A percentile compares a stretch with the other conserved stretches of the same genome.
Evolutionary conservation across 139 green algal genomes (phyloP).

Genomic region (Chlamydomonas sphaeroides): DNA sequence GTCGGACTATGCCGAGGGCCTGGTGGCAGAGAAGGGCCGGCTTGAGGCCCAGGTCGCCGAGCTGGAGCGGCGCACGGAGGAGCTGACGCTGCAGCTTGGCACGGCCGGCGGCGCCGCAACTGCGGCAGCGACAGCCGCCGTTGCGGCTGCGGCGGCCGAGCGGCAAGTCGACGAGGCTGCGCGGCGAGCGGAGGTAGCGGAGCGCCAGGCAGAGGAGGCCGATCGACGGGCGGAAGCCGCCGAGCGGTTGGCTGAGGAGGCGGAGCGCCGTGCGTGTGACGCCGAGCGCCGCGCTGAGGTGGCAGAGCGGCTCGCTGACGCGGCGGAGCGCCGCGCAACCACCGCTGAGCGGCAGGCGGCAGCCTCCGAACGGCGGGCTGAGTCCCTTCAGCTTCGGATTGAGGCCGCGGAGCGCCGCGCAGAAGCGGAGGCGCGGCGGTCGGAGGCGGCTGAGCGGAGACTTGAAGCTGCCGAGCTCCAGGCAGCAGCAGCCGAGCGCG

Average conservation of each 20-base stretch:
- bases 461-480: neutral
- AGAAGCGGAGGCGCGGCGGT: neutral
- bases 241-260: neutral
- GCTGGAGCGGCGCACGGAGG: neutral
- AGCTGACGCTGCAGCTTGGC: slow-evolving; percentile 2
- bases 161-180: neutral
- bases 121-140: neutral
- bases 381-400: neutral
- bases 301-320: neutral
- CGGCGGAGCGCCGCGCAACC: neutral
- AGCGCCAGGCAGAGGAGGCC: neutral
- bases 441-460: neutral
- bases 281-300: neutral
- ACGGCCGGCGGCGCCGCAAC: neutral
- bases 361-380: neutral
- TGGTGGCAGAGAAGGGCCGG: slow-evolving; percentile 35
- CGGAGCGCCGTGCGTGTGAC: neutral
- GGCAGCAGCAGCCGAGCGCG: neutral
- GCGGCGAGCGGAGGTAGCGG: neutral
- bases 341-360: neutral
- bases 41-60: slow-evolving; percentile 20
- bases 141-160: too few species aligned
- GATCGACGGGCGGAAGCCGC: neutral
- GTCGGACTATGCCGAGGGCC: slow-evolving; percentile 29
- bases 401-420: neutral